phyloP scores from a whole-genome alignment of 1,284 basidiomycete species.

The Earliella scabrosa region DNA sequence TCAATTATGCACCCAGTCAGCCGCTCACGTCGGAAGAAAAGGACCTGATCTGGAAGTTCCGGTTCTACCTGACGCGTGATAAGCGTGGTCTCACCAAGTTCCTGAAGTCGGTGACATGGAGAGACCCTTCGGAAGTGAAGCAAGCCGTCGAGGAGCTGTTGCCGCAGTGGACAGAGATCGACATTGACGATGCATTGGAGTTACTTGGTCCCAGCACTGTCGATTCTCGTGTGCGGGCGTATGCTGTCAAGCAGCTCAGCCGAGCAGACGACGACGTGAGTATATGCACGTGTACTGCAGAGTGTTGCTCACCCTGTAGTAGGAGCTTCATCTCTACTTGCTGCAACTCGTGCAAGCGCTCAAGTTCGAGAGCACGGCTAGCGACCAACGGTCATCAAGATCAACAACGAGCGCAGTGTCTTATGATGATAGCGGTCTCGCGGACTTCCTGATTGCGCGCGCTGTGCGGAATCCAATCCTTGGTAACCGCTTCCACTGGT shows the following conservation, averaged over 20 bases:
- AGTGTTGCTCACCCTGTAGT: neutral
- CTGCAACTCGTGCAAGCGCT: conserved; percentile 97
- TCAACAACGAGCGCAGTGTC: conserved; percentile 51
- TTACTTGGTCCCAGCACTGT: conserved; percentile 90
- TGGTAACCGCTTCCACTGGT: conserved; percentile 96
- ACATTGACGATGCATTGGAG: conserved; percentile 96
- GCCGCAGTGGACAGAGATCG: conserved; percentile 97
- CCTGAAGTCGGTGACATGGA: conserved; percentile 97
- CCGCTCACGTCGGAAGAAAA: conserved; percentile 90
- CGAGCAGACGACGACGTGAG: conserved; percentile 93
- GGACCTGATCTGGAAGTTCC: conserved; percentile 97
- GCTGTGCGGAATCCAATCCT: conserved; percentile 84
- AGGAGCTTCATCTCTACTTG: conserved; percentile 94
- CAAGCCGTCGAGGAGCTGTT: conserved; percentile 96
- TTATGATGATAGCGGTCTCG: conserved; percentile 84
- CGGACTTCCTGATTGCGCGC: conserved; percentile 89
- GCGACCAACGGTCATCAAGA: conserved; percentile 50
- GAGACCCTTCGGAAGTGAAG: conserved; percentile 94
- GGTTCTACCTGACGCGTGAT: conserved; percentile 93
- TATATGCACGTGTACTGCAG: too few species aligned
- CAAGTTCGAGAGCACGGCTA: conserved; percentile 87
- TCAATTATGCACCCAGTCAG: conserved; percentile 91
- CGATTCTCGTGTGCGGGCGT: conserved; percentile 91
- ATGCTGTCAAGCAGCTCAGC: conserved; percentile 90
- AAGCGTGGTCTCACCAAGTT: conserved; percentile 96